Base-by-base conservation (phyloP, 257 asterid species). In the Parsonsia alboflavescens region DNA sequence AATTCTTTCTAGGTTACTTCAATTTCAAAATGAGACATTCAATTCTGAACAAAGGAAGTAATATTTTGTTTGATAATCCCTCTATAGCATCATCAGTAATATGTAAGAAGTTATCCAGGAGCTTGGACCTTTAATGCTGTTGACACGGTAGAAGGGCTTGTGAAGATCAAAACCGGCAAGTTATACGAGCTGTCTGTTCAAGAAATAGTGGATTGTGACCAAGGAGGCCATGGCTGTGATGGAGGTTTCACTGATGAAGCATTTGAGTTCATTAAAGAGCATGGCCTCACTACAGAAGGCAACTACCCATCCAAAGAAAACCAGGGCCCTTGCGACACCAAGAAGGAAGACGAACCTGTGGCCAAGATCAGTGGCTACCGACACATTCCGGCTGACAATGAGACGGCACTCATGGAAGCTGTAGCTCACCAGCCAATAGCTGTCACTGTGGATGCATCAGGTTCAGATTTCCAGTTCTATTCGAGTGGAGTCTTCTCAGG, bases 351-450 rank as follows among this genome's bases (percentile, higher is more conserved):
- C 44, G 68, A 41, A 44, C 70, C 67, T 0, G 79, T 74, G 0
- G 81, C 82, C 68, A 68, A 28, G 17, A 80, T 80, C 15, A 68
- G 68, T 0, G 78, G 86, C 54, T 72, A 83, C 28, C 21, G 75
- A 66, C 45, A 71, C 3, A 82, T 80, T 22, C 77, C 76, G 0
- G 57, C 33, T 17, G 74, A 63, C 48, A 78, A 70, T 21, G 86
- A 77, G 69, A 36, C 63, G 6, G 70, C 86, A 21, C 69, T 80
- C 9, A 33, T 74, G 24, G 66, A 72, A 41, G 84, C 80, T 3
- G 84, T 77, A 3, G 76, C 82, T 19, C 28, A 59, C 26, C 86
- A 80, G 53, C 84, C 84, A 0, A 80, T 83, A 5, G 80, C 84
- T 12, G 76, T 71, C 0, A 68, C 67, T 17, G 80, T 80, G 22